Evolutionary conservation across 108 stramenopile genomes (phyloP).

Genomic region (Thalassiosira profunda): DNA sequence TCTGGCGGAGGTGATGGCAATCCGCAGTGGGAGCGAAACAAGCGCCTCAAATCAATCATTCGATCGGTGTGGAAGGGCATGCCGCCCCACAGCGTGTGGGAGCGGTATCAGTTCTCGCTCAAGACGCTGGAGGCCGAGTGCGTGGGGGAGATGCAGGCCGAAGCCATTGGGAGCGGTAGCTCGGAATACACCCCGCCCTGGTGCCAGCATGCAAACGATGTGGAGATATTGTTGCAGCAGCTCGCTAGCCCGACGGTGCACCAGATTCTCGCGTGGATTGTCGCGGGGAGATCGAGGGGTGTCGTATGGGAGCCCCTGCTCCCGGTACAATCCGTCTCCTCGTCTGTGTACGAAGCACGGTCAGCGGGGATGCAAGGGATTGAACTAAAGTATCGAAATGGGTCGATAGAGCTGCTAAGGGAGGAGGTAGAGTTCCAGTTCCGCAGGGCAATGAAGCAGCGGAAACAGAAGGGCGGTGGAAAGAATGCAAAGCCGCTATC

Average conservation of each 20-base stretch:
- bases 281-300: conserved; percentile 6
- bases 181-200: neutral
- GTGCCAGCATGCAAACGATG: neutral
- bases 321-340: conserved; percentile 25
- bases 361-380: neutral
- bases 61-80: conserved; percentile 49
- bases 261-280: conserved; percentile 20
- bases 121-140: conserved; percentile 45
- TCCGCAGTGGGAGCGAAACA: too few species aligned
- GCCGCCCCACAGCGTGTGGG: conserved; percentile 63
- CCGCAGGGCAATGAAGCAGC: conserved; percentile 25
- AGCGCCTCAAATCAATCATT: conserved; percentile 22
- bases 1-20: too few species aligned
- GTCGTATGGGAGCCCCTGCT: conserved; percentile 40
- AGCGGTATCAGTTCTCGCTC: conserved; percentile 59
- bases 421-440: conserved; percentile 47
- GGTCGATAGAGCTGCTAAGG: conserved; percentile 6
- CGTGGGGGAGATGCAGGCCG: conserved; percentile 18
- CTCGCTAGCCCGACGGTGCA: conserved; percentile 23
- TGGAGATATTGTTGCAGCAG: conserved; percentile 3
- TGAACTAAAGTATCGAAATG: conserved; percentile 18
- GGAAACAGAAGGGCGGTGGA: neutral
- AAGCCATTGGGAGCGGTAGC: neutral
- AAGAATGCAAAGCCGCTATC: neutral
- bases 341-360: too few species aligned